Percentiles rank a stretch among this genome's conserved stretches.
Evolutionary conservation across 192 early-diverging fungal species (phyloP).

Genomic region (Lunasporangiospora selenospora): DNA sequence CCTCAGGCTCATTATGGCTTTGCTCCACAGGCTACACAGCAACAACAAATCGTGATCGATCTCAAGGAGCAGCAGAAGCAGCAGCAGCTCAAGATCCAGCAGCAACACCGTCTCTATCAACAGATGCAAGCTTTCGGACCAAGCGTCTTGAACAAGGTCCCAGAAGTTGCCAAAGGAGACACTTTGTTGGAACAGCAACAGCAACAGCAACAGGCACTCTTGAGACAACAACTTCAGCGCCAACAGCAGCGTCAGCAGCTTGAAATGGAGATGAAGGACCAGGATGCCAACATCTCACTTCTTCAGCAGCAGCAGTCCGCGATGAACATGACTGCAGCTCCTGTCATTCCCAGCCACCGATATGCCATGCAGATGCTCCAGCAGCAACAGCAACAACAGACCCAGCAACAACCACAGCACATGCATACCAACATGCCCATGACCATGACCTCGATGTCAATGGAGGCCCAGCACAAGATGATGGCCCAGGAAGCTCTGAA

Average conservation of each 20-base stretch:
- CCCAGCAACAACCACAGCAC: constrained; percentile 14
- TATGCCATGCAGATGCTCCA: constrained; percentile 37
- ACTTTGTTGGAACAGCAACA: no score
- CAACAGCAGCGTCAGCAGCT: constrained; percentile 35
- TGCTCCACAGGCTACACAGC: background rate
- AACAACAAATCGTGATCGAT: constrained; percentile 4
- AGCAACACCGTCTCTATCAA: constrained; percentile 42
- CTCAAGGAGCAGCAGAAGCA: constrained; percentile 42
- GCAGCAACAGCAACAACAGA: constrained; percentile 42
- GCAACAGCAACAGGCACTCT: constrained; percentile 30
- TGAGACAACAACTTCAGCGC: constrained; percentile 39
- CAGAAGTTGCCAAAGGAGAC: no score
- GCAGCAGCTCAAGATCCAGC: constrained; percentile 44
- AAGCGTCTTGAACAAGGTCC: constrained; percentile 11
- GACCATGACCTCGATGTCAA: constrained; percentile 28
- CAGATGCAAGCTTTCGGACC: constrained; percentile 42
- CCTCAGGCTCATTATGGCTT: background rate
- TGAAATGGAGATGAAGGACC: constrained; percentile 25
- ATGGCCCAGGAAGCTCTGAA: constrained; percentile 16
- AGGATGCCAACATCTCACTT: background rate
- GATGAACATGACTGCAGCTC: constrained; percentile 6
- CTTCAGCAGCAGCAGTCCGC: background rate
- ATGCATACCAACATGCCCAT: constrained; percentile 20
- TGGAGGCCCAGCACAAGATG: constrained; percentile 33
- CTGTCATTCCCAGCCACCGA: constrained; percentile 45